Percentiles rank a stretch among this genome's conserved stretches.
These are phyloP conservation scores for Lichtheimia ramosa DNA, from an alignment of 371 early-diverging fungal genomes.

Conservation along the genomic window DNA sequence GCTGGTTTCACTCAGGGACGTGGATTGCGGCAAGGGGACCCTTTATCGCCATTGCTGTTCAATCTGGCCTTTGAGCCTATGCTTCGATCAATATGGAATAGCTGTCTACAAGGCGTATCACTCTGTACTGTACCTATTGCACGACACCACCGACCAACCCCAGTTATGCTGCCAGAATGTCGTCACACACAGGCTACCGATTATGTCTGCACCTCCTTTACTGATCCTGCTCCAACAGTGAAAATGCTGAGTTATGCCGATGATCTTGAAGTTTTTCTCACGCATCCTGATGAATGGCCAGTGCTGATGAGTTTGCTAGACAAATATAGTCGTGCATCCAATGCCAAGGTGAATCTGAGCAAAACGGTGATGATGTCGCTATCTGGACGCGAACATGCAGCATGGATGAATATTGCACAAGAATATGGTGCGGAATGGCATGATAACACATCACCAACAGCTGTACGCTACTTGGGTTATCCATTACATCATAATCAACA, in stretches of 20 bases:
- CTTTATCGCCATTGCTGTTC: conserved; percentile 26
- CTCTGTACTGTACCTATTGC: too few relatives aligned
- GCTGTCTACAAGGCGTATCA: too few relatives aligned
- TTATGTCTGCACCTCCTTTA: neutral
- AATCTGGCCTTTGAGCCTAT: conserved; percentile 33
- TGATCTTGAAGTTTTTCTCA: conserved; percentile 1
- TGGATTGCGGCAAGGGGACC: conserved; percentile 29
- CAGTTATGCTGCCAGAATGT: too few relatives aligned
- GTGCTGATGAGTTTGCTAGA: neutral
- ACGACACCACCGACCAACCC: too few relatives aligned
- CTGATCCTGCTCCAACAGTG: too few relatives aligned
- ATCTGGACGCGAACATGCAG: neutral
- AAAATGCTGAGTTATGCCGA: conserved; percentile 9
- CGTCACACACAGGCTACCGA: too few relatives aligned
- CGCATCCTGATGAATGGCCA: neutral
- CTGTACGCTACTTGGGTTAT: neutral
- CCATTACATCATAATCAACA: neutral
- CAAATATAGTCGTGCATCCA: conserved; percentile 2
- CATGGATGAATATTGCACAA: too few relatives aligned
- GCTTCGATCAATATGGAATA: conserved; percentile 1
- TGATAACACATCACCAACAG: neutral
- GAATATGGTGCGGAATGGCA: neutral
- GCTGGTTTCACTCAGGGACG: conserved; percentile 6
- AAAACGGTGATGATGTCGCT: conserved; percentile 2
- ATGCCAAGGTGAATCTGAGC: neutral